Evolutionary conservation across 1,284 basidiomycete genomes (phyloP).

Genomic region (Tranzscheliella williamsii): DNA sequence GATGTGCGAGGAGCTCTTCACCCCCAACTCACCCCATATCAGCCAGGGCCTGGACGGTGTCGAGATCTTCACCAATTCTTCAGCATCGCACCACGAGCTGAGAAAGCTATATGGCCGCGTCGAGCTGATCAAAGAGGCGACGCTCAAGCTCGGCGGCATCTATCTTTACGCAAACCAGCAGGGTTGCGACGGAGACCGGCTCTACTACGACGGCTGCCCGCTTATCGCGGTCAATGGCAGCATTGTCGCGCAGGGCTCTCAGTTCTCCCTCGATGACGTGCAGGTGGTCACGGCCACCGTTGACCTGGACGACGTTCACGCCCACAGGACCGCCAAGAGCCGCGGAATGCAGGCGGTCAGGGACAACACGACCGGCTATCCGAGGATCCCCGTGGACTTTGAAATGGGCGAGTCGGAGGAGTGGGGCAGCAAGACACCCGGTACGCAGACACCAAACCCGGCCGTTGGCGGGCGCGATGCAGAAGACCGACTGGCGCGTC

Average conservation of each 20-base stretch:
- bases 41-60: slow-evolving; percentile 96
- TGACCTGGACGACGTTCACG: slow-evolving; percentile 90
- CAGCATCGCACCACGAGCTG: slow-evolving; percentile 94
- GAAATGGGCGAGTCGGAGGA: slow-evolving; percentile 62
- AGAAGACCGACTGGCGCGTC: slow-evolving; percentile 8
- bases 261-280: slow-evolving; percentile 93
- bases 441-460: slow-evolving; percentile 12
- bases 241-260: slow-evolving; percentile 89
- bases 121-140: slow-evolving; percentile 95
- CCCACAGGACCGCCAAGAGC: slow-evolving; percentile 75
- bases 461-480: neutral
- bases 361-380: slow-evolving; percentile 64
- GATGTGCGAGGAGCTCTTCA: slow-evolving; percentile 95
- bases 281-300: slow-evolving; percentile 94
- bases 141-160: slow-evolving; percentile 91
- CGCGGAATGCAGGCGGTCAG: slow-evolving; percentile 84
- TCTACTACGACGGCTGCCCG: slow-evolving; percentile 96
- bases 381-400: slow-evolving; percentile 66
- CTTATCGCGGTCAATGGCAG: slow-evolving; percentile 93
- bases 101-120: slow-evolving; percentile 88
- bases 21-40: slow-evolving; percentile 92
- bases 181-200: slow-evolving; percentile 94
- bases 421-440: slow-evolving; percentile 23
- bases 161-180: slow-evolving; percentile 99
- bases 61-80: slow-evolving; percentile 97